phyloP scores from a whole-genome alignment of 345 rosid species.

The Boechera retrofracta region DNA sequence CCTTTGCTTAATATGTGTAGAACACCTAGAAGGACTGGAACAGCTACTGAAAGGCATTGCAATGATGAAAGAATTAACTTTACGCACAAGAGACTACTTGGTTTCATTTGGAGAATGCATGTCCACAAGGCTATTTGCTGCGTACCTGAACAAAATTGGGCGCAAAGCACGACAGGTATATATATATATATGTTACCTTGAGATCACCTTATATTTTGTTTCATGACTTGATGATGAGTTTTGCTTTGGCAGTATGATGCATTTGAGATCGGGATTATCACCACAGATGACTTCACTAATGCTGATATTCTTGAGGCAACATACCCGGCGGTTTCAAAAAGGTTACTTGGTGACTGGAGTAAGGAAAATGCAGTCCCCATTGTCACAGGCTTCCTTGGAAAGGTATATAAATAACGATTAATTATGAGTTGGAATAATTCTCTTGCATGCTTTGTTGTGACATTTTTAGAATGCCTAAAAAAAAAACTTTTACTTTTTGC shows the following conservation, averaged over 20 bases:
- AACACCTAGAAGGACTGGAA: constrained; percentile 68
- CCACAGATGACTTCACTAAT: constrained; percentile 91
- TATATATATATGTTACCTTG: constrained; percentile 40
- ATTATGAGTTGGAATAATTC: background rate
- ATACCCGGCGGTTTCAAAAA: constrained; percentile 85
- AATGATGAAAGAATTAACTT: constrained; percentile 89
- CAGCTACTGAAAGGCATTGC: constrained; percentile 88
- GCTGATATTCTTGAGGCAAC: constrained; percentile 94
- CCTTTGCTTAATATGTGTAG: constrained; percentile 46
- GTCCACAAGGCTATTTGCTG: constrained; percentile 91
- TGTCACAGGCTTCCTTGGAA: constrained; percentile 91
- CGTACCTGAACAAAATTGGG: constrained; percentile 72
- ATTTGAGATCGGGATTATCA: constrained; percentile 80
- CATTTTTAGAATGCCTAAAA: background rate
- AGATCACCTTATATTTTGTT: background rate
- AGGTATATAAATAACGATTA: constrained; percentile 44
- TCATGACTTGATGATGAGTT: constrained; percentile 27
- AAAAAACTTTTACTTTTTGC: constrained; percentile 7
- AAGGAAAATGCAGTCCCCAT: constrained; percentile 77
- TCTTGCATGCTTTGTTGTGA: background rate
- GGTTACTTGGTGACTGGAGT: constrained; percentile 66
- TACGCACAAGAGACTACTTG: constrained; percentile 77
- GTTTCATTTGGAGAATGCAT: constrained; percentile 96
- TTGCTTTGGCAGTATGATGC: constrained; percentile 80
- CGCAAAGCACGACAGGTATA: constrained; percentile 71